Conservation (phyloP, 495 filamentous ascomycete genomes). For the Podospora didyma region DNA sequence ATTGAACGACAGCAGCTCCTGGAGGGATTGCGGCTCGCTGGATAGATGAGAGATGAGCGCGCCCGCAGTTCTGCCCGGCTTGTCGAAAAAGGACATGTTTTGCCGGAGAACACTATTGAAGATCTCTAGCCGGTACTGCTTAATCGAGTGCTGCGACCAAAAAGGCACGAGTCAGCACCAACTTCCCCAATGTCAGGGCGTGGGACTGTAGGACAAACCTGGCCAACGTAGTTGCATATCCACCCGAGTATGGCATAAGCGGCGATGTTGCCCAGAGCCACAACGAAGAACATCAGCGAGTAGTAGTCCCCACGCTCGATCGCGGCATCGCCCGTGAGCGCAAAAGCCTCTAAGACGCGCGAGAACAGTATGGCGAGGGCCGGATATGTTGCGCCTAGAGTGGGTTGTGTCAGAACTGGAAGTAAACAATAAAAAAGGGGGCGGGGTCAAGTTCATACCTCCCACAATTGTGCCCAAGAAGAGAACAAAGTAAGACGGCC, state of each 20-base stretch:
- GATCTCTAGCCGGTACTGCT: constrained; percentile 52
- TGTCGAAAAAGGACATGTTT: constrained; percentile 59
- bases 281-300: constrained; percentile 53
- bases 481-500: constrained; percentile 25
- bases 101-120: constrained; percentile 50
- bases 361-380: constrained; percentile 31
- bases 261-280: constrained; percentile 39
- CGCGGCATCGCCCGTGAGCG: constrained; percentile 16
- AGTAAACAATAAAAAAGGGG: neutral
- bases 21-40: constrained; percentile 52
- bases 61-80: constrained; percentile 53
- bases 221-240: constrained; percentile 38
- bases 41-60: constrained; percentile 53
- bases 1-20: constrained; percentile 56
- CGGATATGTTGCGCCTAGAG: constrained; percentile 28
- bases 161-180: neutral
- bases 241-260: constrained; percentile 42
- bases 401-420: neutral
- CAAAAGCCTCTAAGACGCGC: constrained; percentile 27
- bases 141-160: constrained; percentile 27
- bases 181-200: too few relatives aligned
- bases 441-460: too few relatives aligned
- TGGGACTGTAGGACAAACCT: constrained; percentile 17
- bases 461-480: constrained; percentile 15
- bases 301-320: constrained; percentile 42